phyloP scores from a whole-genome alignment of 2,329 filamentous ascomycete species.

The Botrytis galanthina region DNA sequence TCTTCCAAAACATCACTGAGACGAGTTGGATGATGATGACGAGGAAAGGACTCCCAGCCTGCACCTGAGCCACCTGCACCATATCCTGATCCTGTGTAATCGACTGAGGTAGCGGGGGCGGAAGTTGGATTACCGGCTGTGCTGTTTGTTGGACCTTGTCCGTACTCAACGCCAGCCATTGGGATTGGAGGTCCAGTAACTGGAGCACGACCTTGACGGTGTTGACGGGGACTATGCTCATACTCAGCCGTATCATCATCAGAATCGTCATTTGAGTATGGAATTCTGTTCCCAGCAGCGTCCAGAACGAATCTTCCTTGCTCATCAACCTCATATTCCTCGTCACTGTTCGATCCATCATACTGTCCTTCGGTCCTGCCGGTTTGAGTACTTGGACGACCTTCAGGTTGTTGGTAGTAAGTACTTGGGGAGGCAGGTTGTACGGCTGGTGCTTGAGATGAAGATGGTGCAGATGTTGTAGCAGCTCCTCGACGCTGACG shows the following conservation, averaged over 20 bases:
- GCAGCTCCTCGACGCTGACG: slow-evolving; percentile 33
- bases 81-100: slow-evolving; percentile 67
- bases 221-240: slow-evolving; percentile 44
- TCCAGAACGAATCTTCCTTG: slow-evolving; percentile 61
- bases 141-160: slow-evolving; percentile 28
- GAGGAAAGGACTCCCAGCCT: slow-evolving; percentile 73
- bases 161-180: slow-evolving; percentile 33
- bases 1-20: slow-evolving; percentile 87
- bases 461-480: slow-evolving; percentile 19
- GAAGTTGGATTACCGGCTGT: slow-evolving; percentile 21
- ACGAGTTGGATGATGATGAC: slow-evolving; percentile 83
- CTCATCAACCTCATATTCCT: slow-evolving; percentile 67
- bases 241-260: slow-evolving; percentile 57
- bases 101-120: slow-evolving; percentile 41
- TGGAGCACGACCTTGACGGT: slow-evolving; percentile 29
- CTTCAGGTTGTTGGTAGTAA: slow-evolving; percentile 48
- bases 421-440: slow-evolving; percentile 42
- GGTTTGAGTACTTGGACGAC: slow-evolving; percentile 25
- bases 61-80: slow-evolving; percentile 54
- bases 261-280: slow-evolving; percentile 47
- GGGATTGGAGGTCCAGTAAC: slow-evolving; percentile 28
- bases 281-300: slow-evolving; percentile 58
- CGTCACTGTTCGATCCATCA: slow-evolving; percentile 58
- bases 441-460: slow-evolving; percentile 44
- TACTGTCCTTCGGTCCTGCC: slow-evolving; percentile 38